Evolutionary conservation across 1,284 basidiomycete species (phyloP).

Genomic region (Ustilago cynodontis): DNA sequence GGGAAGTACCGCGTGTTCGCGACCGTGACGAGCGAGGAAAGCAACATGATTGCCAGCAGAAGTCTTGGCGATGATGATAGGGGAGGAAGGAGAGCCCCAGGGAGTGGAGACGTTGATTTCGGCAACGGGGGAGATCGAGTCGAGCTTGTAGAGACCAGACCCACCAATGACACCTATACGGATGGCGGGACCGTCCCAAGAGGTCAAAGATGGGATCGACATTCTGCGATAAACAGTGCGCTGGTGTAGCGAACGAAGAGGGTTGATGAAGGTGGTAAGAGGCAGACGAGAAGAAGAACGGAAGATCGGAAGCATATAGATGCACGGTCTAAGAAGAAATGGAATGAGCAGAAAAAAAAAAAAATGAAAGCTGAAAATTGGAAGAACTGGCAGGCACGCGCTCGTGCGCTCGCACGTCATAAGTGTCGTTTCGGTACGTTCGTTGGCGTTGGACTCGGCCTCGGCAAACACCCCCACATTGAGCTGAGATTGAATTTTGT

Average conservation of each 20-base stretch:
- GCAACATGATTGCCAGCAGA: constrained; percentile 82
- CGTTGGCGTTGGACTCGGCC: too few relatives aligned
- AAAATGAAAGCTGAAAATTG: background rate
- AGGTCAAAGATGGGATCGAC: constrained; percentile 20
- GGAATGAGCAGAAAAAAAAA: background rate
- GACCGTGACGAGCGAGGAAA: constrained; percentile 91
- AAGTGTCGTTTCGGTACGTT: too few relatives aligned
- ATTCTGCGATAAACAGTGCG: constrained; percentile 18
- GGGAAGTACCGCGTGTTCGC: constrained; percentile 75
- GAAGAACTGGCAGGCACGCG: background rate
- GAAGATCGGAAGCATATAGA: background rate
- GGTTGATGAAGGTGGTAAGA: background rate
- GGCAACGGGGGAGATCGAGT: constrained; percentile 62
- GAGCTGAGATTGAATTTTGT: too few relatives aligned
- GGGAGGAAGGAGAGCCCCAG: constrained; percentile 92
- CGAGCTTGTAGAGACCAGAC: constrained; percentile 68
- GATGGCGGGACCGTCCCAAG: constrained; percentile 57
- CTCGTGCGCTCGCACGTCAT: constrained; percentile 3
- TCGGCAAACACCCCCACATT: too few relatives aligned
- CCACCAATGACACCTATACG: constrained; percentile 67
- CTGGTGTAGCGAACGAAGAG: background rate
- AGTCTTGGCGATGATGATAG: constrained; percentile 86
- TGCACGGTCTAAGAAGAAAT: background rate
- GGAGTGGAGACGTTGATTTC: constrained; percentile 74
- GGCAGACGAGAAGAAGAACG: background rate